A percentile compares a stretch with the other conserved stretches of the same genome.
These are phyloP conservation scores for Colletotrichum navitas DNA, from an alignment of 2,329 filamentous ascomycete species.

Conservation along the genomic window DNA sequence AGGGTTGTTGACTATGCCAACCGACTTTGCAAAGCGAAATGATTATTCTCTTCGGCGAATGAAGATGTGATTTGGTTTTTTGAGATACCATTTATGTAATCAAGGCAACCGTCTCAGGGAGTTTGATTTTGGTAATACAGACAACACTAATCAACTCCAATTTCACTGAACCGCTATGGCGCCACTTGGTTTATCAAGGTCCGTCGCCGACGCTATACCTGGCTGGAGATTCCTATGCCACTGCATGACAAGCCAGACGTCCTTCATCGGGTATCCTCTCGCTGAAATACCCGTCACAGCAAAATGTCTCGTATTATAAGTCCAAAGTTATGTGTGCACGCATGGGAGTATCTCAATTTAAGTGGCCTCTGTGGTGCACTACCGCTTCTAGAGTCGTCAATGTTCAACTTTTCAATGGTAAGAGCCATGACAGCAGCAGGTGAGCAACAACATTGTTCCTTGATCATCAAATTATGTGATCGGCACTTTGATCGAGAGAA, in stretches of 20 bases:
- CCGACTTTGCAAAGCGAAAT: conserved; percentile 40
- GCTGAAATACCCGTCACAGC: background rate
- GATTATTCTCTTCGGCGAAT: background rate
- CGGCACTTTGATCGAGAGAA: background rate
- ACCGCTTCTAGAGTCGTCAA: no score
- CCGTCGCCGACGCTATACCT: background rate
- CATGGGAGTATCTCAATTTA: background rate
- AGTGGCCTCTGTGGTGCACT: no score
- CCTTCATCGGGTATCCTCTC: background rate
- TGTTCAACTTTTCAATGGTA: no score
- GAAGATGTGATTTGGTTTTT: background rate
- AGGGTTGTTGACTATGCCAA: conserved; percentile 37
- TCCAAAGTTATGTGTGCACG: background rate
- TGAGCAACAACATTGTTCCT: background rate
- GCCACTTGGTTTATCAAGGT: background rate
- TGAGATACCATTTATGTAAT: conserved; percentile 21
- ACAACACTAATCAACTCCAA: background rate
- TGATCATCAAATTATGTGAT: background rate
- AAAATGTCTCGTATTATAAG: background rate
- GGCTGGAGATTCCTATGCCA: background rate
- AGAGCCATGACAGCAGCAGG: background rate
- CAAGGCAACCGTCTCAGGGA: fast-evolving
- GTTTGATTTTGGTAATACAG: background rate
- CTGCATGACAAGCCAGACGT: background rate
- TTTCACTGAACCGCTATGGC: background rate